Evolutionary conservation across 768 basidiomycete species (phyloP), one percentile per base, ranked within the genome.

Genomic region (Mycena capillaripes): DNA sequence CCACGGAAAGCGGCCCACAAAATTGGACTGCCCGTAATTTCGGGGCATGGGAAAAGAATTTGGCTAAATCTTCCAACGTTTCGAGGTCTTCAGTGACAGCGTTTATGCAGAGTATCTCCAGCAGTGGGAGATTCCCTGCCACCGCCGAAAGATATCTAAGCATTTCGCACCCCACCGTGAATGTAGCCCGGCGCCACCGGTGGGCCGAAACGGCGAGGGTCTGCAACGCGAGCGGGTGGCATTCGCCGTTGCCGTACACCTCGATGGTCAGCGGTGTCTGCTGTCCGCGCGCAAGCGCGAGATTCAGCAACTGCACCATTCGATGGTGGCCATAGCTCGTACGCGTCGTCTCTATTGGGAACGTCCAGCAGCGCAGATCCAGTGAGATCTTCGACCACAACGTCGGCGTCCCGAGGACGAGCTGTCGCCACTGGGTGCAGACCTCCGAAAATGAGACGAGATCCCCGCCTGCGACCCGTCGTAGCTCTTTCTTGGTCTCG

Each of bases 291-390:
- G 10, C 32, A 23, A 70, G 36, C 27, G 69, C 69, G n/a, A 3
- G 6, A 2, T 29, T 2, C 1, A 70, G 61, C n/a, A 56, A 11
- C 3, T 21, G 19, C 5, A 70, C 14, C 30, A 57, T 57, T 40
- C n/a, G 8, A 19, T 57, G 23, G 14, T 44, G 61, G 9, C 19
- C n/a, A 16, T 9, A 17, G 34, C 55, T 46, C 42, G 61, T 17
- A 30, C 29, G 40, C 1, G 9, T 11, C 8, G 30, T 36, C 14
- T 44, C 19, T 16, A 34, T 16, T 21, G 42, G 17, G 25, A n/a
- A 6, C 27, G 36, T 53, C 70, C 70, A 71, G 56, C 56, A 65
- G 10, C 70, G 62, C 56, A 71, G 21, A 29, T 71, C 70, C 11
- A 71, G 29, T 7, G n/a, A 32, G n/a, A 71, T 64, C 1, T 4